phyloP scores from a whole-genome alignment of 805 yeast species.

The Spathaspora passalidarum region DNA sequence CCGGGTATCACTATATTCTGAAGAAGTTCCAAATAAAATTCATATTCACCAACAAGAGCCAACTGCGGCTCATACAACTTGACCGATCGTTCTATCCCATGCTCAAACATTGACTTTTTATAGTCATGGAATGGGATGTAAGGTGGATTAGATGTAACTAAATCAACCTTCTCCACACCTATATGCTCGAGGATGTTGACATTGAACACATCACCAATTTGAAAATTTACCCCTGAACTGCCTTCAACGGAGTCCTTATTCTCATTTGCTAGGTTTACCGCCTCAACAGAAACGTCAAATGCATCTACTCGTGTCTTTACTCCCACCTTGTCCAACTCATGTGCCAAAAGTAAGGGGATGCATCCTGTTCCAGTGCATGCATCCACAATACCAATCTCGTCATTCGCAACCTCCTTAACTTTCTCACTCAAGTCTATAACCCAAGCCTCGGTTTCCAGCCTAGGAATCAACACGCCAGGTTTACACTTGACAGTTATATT shows the following conservation, averaged over 20 bases:
- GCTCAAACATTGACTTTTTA: slow-evolving; percentile 20
- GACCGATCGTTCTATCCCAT: slow-evolving; percentile 64
- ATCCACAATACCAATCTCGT: slow-evolving; percentile 45
- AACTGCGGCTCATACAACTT: slow-evolving; percentile 65
- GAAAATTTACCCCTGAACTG: slow-evolving; percentile 8
- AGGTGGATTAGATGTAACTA: slow-evolving; percentile 89
- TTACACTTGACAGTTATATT: slow-evolving; percentile 55
- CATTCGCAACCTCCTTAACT: background rate
- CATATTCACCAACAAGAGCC: slow-evolving; percentile 78
- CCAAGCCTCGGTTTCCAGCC: slow-evolving; percentile 98
- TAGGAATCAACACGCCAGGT: slow-evolving; percentile 74
- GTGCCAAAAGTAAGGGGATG: slow-evolving; percentile 54
- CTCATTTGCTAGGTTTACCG: slow-evolving; percentile 47
- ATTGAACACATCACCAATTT: slow-evolving; percentile 15
- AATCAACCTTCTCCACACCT: slow-evolving; percentile 25
- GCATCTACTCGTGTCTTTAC: slow-evolving; percentile 32
- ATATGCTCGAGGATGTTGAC: slow-evolving; percentile 2
- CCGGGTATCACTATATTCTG: slow-evolving; percentile 38
- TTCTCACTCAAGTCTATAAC: slow-evolving; percentile 36
- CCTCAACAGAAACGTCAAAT: slow-evolving; percentile 54
- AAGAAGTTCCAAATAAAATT: slow-evolving; percentile 62
- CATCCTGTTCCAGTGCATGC: slow-evolving; percentile 91
- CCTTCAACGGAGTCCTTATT: slow-evolving; percentile 29
- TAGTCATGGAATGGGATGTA: slow-evolving; percentile 59
- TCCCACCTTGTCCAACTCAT: slow-evolving; percentile 13